These are phyloP conservation scores for Trypanosoma cruzi DNA, from an alignment of 208 protist genomes.

Conservation along the genomic window DNA sequence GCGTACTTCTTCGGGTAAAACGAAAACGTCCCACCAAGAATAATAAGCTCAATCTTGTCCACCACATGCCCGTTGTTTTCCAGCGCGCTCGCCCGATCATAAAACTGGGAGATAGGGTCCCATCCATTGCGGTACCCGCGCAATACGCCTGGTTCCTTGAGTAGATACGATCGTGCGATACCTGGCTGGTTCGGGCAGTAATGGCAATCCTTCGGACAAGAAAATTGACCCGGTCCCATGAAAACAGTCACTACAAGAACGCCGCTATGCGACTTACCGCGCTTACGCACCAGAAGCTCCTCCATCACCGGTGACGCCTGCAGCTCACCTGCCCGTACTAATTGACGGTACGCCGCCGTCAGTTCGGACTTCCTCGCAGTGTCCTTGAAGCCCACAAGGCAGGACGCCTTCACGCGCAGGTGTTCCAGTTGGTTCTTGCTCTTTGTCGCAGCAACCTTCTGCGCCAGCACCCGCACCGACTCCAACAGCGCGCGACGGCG, in stretches of 20 bases:
- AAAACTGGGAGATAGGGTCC: constrained; percentile 92
- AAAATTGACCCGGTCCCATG: constrained; percentile 91
- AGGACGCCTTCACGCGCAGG: constrained; percentile 73
- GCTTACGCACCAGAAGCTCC: constrained; percentile 84
- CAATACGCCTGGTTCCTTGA: constrained; percentile 92
- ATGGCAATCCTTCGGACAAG: constrained; percentile 93
- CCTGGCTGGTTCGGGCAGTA: constrained; percentile 95
- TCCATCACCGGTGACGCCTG: constrained; percentile 45
- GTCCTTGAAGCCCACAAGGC: constrained; percentile 80
- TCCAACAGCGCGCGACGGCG: constrained; percentile 68
- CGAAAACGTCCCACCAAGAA: constrained; percentile 99
- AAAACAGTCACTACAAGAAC: constrained; percentile 95
- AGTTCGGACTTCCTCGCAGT: constrained; percentile 90
- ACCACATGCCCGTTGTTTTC: constrained; percentile 93
- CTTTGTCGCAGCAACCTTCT: constrained; percentile 29
- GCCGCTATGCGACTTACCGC: constrained; percentile 85
- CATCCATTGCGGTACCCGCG: constrained; percentile 91
- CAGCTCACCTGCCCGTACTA: constrained; percentile 70
- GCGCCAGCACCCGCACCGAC: constrained; percentile 60
- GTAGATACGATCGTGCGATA: constrained; percentile 88
- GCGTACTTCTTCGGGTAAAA: constrained; percentile 96
- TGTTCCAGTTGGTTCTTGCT: constrained; percentile 65
- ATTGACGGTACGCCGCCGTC: constrained; percentile 81
- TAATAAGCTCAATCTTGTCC: constrained; percentile 99
- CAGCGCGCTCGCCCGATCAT: constrained; percentile 90